Evolutionary conservation across 2,329 filamentous ascomycete genomes (phyloP).

Genomic region (Colletotrichum sublineola): DNA sequence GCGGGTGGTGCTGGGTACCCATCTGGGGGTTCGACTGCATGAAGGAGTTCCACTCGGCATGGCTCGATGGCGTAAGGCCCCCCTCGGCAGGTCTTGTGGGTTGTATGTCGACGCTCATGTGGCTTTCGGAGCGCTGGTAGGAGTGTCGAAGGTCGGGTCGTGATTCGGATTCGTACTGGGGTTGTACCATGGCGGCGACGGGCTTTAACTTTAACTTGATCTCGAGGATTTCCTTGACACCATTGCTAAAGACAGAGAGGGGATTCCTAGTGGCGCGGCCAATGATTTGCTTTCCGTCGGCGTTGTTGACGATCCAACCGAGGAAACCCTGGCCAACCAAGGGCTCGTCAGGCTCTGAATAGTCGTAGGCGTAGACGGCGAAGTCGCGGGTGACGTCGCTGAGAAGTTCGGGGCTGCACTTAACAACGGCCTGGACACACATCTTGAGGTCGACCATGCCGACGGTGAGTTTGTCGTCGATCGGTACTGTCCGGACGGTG

Average conservation of each 20-base stretch:
- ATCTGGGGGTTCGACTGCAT: slow-evolving; percentile 76
- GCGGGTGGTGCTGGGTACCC: slow-evolving; percentile 53
- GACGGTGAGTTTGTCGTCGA: slow-evolving; percentile 85
- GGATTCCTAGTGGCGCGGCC: slow-evolving; percentile 91
- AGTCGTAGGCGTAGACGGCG: slow-evolving; percentile 97
- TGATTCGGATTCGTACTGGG: slow-evolving; percentile 45
- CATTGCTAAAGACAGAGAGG: slow-evolving; percentile 85
- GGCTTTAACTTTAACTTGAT: slow-evolving; percentile 87
- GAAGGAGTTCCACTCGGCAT: slow-evolving; percentile 83
- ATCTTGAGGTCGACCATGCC: slow-evolving; percentile 89
- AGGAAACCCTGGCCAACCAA: slow-evolving; percentile 96
- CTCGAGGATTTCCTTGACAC: slow-evolving; percentile 88
- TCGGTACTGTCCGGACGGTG: slow-evolving; percentile 81
- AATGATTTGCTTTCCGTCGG: slow-evolving; percentile 75
- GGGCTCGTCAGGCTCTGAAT: slow-evolving; percentile 93
- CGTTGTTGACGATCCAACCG: slow-evolving; percentile 76
- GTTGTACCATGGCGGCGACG: slow-evolving; percentile 73
- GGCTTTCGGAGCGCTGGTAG: slow-evolving; percentile 38
- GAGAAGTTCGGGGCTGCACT: slow-evolving; percentile 87
- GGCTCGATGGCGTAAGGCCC: slow-evolving; percentile 68
- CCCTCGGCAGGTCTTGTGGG: slow-evolving; percentile 49
- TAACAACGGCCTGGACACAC: slow-evolving; percentile 85
- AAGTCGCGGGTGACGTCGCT: slow-evolving; percentile 82
- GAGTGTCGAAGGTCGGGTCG: slow-evolving; percentile 34
- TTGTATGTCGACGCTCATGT: slow-evolving; percentile 41